Percentiles rank a stretch among this genome's conserved stretches.
These are phyloP conservation scores for Mortierella sp. DNA, from an alignment of 371 early-diverging fungal genomes.

Conservation along the genomic window DNA sequence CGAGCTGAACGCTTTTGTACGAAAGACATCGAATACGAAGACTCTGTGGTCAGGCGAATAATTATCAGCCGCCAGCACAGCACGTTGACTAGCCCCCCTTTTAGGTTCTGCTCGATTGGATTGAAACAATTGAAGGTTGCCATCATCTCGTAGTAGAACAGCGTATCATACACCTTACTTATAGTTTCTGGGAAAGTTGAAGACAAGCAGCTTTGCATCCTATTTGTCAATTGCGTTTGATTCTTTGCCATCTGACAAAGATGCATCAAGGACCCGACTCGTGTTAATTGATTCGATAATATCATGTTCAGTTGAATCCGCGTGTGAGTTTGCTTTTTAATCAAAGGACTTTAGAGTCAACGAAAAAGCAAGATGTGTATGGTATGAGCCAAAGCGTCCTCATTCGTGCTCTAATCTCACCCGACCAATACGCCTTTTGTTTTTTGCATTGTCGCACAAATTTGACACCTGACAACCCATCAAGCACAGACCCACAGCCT, in stretches of 20 bases:
- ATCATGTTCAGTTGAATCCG: neutral
- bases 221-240: neutral
- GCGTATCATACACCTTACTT: neutral
- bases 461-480: constrained; percentile 24
- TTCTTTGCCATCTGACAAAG: neutral
- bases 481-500: constrained; percentile 34
- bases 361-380: too few species aligned
- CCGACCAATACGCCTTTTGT: constrained; percentile 7
- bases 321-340: too few species aligned
- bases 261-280: neutral
- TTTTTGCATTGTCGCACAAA: constrained; percentile 35
- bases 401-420: neutral
- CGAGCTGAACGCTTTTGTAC: too few species aligned
- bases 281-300: neutral
- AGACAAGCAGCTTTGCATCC: neutral
- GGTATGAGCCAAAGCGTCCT: neutral
- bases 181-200: neutral
- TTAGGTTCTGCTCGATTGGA: neutral
- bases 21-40: too few species aligned
- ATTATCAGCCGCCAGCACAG: too few species aligned
- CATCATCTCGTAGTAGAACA: neutral
- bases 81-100: too few species aligned
- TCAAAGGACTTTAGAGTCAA: too few species aligned
- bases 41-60: too few species aligned
- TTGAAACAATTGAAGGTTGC: neutral